Evolutionary conservation across 192 early-diverging fungal species (phyloP).

Genomic region (Thamnidium elegans): DNA sequence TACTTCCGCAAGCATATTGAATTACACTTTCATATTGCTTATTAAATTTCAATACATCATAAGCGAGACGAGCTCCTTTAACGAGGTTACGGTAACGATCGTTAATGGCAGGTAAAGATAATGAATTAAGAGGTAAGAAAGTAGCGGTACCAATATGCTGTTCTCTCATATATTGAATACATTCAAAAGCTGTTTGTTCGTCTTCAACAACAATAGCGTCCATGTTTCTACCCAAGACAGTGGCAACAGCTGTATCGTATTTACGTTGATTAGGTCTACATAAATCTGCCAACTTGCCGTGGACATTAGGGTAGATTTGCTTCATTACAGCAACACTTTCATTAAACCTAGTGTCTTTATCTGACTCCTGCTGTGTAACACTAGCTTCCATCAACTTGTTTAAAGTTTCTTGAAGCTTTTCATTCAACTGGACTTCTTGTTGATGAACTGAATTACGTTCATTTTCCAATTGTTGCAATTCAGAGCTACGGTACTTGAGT

Average conservation of each 20-base stretch:
- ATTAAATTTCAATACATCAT: slow-evolving; percentile 91
- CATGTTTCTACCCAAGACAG: slow-evolving; percentile 86
- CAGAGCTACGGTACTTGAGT: slow-evolving; percentile 34
- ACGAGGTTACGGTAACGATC: slow-evolving; percentile 77
- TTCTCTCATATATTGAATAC: slow-evolving; percentile 91
- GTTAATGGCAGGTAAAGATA: slow-evolving; percentile 69
- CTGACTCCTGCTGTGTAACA: slow-evolving; percentile 79
- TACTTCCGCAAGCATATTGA: slow-evolving; percentile 87
- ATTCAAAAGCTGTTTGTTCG: slow-evolving; percentile 91
- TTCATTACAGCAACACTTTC: slow-evolving; percentile 79
- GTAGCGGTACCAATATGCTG: slow-evolving; percentile 89
- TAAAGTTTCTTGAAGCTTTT: slow-evolving; percentile 75
- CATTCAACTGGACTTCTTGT: slow-evolving; percentile 78
- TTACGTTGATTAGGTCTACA: slow-evolving; percentile 91
- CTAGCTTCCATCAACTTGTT: slow-evolving; percentile 79
- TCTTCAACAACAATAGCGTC: slow-evolving; percentile 95
- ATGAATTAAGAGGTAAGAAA: slow-evolving; percentile 89
- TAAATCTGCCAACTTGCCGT: slow-evolving; percentile 86
- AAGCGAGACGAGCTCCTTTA: slow-evolving; percentile 85
- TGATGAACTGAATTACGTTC: slow-evolving; percentile 50
- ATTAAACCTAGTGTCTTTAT: slow-evolving; percentile 72
- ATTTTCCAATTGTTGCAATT: slow-evolving; percentile 55
- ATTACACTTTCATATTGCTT: slow-evolving; percentile 73
- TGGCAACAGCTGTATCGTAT: slow-evolving; percentile 83
- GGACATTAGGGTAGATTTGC: slow-evolving; percentile 75